Base-by-base conservation (phyloP, 495 filamentous ascomycete genomes). In the Xanthoparmelia taractica region DNA sequence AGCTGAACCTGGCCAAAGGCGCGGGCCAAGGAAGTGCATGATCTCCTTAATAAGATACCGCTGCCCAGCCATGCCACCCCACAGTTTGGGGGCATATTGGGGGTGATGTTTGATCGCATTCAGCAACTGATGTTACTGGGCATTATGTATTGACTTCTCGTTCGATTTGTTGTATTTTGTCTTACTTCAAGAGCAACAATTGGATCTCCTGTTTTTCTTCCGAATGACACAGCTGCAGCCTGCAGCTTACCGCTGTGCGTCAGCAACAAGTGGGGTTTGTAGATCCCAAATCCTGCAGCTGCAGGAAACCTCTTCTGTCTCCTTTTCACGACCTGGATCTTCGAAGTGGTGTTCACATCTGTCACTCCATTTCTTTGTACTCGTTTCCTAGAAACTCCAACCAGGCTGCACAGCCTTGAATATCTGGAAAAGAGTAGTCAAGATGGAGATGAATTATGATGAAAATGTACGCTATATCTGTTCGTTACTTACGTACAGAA, bases 391-490 rank as follows among this genome's bases (percentile, higher is more conserved):
- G 17, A n/a, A 33, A 12, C 10, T 33, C 20, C 5, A 20, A 10
- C 50, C 17, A 33, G 27, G 29, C 50, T 33, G 50, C 4, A 18
- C 8, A 54, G 18, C 15, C 4, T 20, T 4, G 17, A 10, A 6
- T 29, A 2, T 29, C 0, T 5, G 3, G 23, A 27, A 48, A 2
- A 47, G n/a, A 33, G 50, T 57, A 52, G 23, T 60, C 67, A 73
- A 41, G 29, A 77, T 77, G 75, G 74, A 77, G 72, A 74, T 76
- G 72, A 75, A 75, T 47, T 73, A 76, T 60, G 71, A 76, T 71
- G 71, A 75, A 66, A 64, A 58, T 34, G 74, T 74, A 56, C 25
- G 7, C 54, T 52, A n/a, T 29, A 4, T n/a, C 23, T 31, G 18
- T 27, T 27, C 8, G 20, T 8, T 6, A 45, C 4, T 4, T 59